phyloP scores from a whole-genome alignment of 345 rosid genomes.

The Pistacia atlantica region DNA sequence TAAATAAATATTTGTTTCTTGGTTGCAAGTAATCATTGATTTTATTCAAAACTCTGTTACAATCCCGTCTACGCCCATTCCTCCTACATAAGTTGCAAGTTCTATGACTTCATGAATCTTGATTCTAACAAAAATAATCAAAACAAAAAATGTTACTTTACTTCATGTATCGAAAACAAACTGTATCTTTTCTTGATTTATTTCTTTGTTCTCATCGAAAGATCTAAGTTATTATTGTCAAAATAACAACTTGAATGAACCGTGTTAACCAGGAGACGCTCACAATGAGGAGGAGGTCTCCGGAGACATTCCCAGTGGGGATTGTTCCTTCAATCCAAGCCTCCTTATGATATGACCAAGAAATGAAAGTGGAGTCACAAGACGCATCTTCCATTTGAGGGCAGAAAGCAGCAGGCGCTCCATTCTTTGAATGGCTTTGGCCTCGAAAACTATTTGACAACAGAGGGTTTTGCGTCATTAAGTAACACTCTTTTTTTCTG shows the following conservation, averaged over 20 bases:
- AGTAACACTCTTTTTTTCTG: too few relatives aligned
- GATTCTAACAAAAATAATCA: constrained; percentile 48
- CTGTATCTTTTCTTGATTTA: constrained; percentile 11
- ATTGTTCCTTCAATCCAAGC: constrained; percentile 58
- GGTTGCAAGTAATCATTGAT: neutral
- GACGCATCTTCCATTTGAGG: constrained; percentile 92
- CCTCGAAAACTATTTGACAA: constrained; percentile 50
- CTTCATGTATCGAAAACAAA: constrained; percentile 11
- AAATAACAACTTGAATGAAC: neutral
- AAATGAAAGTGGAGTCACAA: constrained; percentile 79
- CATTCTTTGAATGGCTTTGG: constrained; percentile 91
- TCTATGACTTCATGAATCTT: constrained; percentile 47
- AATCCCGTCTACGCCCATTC: constrained; percentile 60
- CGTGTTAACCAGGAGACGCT: neutral
- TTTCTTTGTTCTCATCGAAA: constrained; percentile 27
- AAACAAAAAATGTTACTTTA: neutral
- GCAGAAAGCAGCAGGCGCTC: constrained; percentile 84
- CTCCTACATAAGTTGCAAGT: constrained; percentile 61
- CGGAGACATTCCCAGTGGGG: constrained; percentile 70
- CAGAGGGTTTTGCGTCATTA: too few relatives aligned
- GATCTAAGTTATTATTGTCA: neutral
- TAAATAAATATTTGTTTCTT: too few relatives aligned
- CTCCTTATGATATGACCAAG: constrained; percentile 72
- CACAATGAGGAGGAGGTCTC: constrained; percentile 56
- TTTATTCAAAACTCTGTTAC: constrained; percentile 40